A percentile compares a stretch with the other conserved stretches of the same genome.
These are phyloP conservation scores for Linum tenue DNA, from an alignment of 345 rosid species.

Conservation along the genomic window DNA sequence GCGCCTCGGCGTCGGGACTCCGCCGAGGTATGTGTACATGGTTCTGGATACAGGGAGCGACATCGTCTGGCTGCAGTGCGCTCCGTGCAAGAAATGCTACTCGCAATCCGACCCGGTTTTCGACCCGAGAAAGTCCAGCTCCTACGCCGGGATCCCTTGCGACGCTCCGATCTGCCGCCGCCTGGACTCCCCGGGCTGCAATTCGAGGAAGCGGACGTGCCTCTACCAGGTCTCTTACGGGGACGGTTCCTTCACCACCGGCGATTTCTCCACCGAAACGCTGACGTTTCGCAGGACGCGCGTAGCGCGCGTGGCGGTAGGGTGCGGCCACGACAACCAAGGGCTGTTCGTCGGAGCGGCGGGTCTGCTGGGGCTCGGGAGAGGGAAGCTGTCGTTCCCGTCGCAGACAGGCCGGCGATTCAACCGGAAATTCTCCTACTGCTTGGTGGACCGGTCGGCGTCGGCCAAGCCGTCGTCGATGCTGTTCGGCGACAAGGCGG, in stretches of 20 bases:
- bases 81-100: conserved; percentile 86
- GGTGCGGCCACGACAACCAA: conserved; percentile 81
- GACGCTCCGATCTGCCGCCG: conserved; percentile 45
- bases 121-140: conserved; percentile 57
- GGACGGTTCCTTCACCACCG: conserved; percentile 81
- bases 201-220: conserved; percentile 44
- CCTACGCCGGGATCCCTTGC: conserved; percentile 60
- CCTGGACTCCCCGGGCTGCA: conserved; percentile 58
- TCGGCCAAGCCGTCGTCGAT: conserved; percentile 37
- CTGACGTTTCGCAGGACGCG: conserved; percentile 52
- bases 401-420: conserved; percentile 44
- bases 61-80: conserved; percentile 82
- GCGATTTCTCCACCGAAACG: conserved; percentile 73
- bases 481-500: conserved; percentile 43
- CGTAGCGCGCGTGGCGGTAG: conserved; percentile 51
- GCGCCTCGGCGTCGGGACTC: conserved; percentile 70
- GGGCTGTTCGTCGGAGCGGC: conserved; percentile 80
- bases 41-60: conserved; percentile 88
- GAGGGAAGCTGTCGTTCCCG: conserved; percentile 66
- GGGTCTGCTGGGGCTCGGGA: conserved; percentile 84
- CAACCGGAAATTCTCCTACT: conserved; percentile 56
- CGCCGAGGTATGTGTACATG: conserved; percentile 58
- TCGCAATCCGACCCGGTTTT: conserved; percentile 80
- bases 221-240: conserved; percentile 24
- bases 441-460: conserved; percentile 88